Evolutionary conservation across 495 filamentous ascomycete genomes (phyloP), one percentile per base, ranked within the genome.

Genomic region (Letharia columbiana): DNA sequence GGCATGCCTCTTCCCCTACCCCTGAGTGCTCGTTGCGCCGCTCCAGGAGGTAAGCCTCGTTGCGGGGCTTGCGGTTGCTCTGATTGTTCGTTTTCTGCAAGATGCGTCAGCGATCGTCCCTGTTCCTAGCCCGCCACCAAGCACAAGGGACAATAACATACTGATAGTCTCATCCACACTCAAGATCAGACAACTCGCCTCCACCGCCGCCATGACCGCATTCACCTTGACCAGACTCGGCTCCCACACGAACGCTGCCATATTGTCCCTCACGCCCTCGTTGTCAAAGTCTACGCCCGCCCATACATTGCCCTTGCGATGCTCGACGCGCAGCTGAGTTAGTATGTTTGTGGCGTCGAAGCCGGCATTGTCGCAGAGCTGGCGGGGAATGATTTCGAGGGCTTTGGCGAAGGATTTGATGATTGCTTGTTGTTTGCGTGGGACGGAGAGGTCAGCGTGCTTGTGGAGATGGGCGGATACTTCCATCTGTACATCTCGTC

Each of bases 381-480:
- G 94, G 64, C 94, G 86, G 49, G 94, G 94, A 72, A 98, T 94
- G 47, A 98, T 87, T 81, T 98, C 94, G 59, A 98, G 85, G 11
- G 94, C 94, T 81, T 96, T 96, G 71, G 94, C 94, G 72, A 97
- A 97, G 40, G 91, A 89, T 82, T 96, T 97, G 80, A 98, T 95
- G 70, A 98, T 91, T 23, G 90, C 84, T 78, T 98, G 94, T 77
- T 97, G 93, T 82, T 97, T 97, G 79, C 94, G 86, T 15, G 89
- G 87, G 41, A 98, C 86, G 75, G 94, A 91, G 75, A 88, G 87
- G 76, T 97, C 93, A 66, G 95, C 94, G 70, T 87, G 96, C 66
- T 87, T 82, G 79, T 96, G 91, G 68, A 98, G 85, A 77, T 96
- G 92, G 60, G 90, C 87, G 9, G 91, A 96, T 60, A 98, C 76